phyloP scores from a whole-genome alignment of 2,329 filamentous ascomycete species.

The Nemania diffusa region DNA sequence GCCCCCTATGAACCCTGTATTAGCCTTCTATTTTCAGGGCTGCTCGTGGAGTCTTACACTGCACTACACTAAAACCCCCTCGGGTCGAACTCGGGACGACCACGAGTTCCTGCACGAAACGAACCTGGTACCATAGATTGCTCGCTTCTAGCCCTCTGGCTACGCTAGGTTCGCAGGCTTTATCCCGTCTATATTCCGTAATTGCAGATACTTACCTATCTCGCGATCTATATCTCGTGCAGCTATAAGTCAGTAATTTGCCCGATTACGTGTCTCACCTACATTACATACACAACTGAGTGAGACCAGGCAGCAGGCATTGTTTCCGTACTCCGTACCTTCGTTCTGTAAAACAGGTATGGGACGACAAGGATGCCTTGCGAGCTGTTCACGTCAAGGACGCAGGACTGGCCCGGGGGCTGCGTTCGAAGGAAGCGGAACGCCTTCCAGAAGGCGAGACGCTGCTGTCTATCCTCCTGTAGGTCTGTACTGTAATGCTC shows the following conservation, averaged over 20 bases:
- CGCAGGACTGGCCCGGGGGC: neutral
- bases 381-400: slow-evolving; percentile 2
- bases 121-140: neutral
- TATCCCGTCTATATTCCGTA: neutral
- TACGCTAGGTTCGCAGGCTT: neutral
- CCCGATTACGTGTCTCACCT: slow-evolving; percentile 5
- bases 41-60: neutral
- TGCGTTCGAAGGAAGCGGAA: slow-evolving; percentile 22
- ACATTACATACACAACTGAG: no score
- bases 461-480: no score
- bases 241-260: slow-evolving; percentile 18
- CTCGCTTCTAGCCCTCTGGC: neutral
- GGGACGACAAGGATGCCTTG: neutral
- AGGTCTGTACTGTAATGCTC: no score
- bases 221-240: neutral
- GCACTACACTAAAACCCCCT: neutral
- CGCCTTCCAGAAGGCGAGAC: slow-evolving; percentile 18
- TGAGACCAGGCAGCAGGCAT: no score
- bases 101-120: neutral
- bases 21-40: no score
- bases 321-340: no score
- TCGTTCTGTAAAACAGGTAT: slow-evolving; percentile 14
- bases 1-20: neutral
- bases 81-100: neutral
- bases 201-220: neutral